Evolutionary conservation across 345 rosid species (phyloP), one percentile per base, ranked within the genome.

Genomic region (Populus nigra): DNA sequence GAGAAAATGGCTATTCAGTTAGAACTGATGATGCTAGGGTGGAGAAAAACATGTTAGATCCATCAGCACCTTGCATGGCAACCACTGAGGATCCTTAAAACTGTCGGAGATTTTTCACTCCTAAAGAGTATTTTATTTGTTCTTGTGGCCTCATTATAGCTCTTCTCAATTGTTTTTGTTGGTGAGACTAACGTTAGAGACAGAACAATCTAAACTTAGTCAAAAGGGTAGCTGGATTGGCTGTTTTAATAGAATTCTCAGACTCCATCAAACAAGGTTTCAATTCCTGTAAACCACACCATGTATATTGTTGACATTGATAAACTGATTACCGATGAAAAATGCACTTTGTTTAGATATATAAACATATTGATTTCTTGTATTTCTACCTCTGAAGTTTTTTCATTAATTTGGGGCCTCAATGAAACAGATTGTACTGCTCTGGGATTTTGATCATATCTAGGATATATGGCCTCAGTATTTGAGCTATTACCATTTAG

Each of bases 1-100:
- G 15, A 50, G 82, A 84, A 17, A 85, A 83, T 68, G 81, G 87
- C 9, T 81, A 79, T 80, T 83, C 69, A 35, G 84, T 78, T 47
- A 72, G 73, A 76, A 79, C 83, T 66, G 84, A 81, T 16, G 85
- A 82, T 71, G 55, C 71, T 68, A 79, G 6, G 12, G 25, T 62
- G 77, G 83, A 29, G 82, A 67, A 73, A 69, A 41, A 68, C 43
- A 41, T 13, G 4, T 31, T 79, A 25, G 76, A 75, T 50, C 59
- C 76, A 16, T 69, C 72, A 43, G n/a, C 33, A 39, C 18, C 74
- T 33, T 39, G 53, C n/a, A 25, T 35, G 43, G 73, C 69, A 47
- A n/a, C 75, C 50, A 25, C 41, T 50, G 81, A 73, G 22, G 72
- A 70, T 17, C 43, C 62, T 22, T 71, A 33, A 71, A 65, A 62